Conservation (phyloP, 2,329 filamentous ascomycete genomes). For the Neurospora sp. region DNA sequence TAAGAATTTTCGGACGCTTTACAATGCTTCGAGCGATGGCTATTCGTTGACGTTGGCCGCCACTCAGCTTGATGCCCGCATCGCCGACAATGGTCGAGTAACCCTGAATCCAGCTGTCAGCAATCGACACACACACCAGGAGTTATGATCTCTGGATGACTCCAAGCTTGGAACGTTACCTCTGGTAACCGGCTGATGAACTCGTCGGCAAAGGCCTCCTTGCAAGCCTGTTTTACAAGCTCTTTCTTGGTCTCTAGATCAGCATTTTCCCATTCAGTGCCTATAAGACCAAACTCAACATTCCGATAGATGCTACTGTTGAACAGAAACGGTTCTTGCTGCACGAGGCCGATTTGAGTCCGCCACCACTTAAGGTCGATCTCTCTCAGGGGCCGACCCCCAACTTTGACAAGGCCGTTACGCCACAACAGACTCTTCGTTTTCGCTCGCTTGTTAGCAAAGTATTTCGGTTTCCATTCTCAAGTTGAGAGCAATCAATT, state of each 20-base stretch:
- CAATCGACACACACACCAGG: neutral
- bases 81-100: slow-evolving; percentile 71
- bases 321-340: slow-evolving; percentile 34
- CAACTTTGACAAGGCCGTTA: slow-evolving; percentile 17
- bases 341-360: slow-evolving; percentile 33
- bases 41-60: slow-evolving; percentile 71
- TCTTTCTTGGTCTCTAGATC: slow-evolving; percentile 34
- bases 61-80: slow-evolving; percentile 64
- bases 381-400: slow-evolving; percentile 22
- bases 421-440: slow-evolving; percentile 16
- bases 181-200: slow-evolving; percentile 55
- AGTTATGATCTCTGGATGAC: neutral
- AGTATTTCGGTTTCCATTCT: neutral
- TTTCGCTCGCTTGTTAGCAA: neutral
- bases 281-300: slow-evolving; percentile 39
- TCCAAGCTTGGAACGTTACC: slow-evolving; percentile 22
- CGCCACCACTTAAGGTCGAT: slow-evolving; percentile 53
- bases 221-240: slow-evolving; percentile 54
- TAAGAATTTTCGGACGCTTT: slow-evolving; percentile 20
- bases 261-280: slow-evolving; percentile 28
- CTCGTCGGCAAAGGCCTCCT: slow-evolving; percentile 59
- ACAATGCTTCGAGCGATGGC: slow-evolving; percentile 36
- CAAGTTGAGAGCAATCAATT: neutral
- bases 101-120: slow-evolving; percentile 30
- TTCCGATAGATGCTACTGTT: slow-evolving; percentile 41